Percentiles rank a stretch among this genome's conserved stretches.
Conservation (phyloP, 1,139 yeast genomes). For the Taphrina flavorubra region DNA sequence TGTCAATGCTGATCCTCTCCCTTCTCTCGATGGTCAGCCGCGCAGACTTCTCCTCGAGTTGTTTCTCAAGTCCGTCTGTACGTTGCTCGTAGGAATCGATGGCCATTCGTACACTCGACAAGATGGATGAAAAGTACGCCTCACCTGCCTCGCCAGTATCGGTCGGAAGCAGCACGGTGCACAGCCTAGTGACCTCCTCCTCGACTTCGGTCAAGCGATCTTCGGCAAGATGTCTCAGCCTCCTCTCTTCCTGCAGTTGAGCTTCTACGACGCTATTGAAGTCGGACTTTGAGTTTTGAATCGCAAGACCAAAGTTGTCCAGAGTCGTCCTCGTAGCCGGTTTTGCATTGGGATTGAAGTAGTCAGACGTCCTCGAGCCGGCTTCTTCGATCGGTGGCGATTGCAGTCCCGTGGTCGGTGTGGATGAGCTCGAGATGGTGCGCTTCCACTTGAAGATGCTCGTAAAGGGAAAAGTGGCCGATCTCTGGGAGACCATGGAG, state of each 20-base stretch:
- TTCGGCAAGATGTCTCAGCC: conserved; percentile 33
- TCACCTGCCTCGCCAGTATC: conserved; percentile 39
- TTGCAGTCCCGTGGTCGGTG: conserved; percentile 13
- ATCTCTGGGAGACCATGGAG: conserved; percentile 3
- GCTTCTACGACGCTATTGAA: conserved; percentile 13
- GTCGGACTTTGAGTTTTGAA: conserved; percentile 2
- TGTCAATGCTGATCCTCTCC: conserved; percentile 15
- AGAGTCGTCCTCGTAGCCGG: neutral
- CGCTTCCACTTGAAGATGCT: conserved; percentile 32
- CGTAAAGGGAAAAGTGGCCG: conserved; percentile 16
- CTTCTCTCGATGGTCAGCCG: conserved; percentile 23
- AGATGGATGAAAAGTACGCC: conserved; percentile 27
- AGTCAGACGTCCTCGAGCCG: conserved; percentile 13
- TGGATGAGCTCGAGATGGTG: conserved; percentile 8
- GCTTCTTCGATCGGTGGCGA: conserved; percentile 15
- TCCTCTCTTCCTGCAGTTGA: conserved; percentile 33
- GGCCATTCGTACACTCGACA: conserved; percentile 24
- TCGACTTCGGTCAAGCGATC: conserved; percentile 32
- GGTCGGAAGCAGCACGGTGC: conserved; percentile 29
- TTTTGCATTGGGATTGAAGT: conserved; percentile 6
- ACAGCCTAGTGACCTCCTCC: conserved; percentile 33
- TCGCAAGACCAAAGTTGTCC: conserved; percentile 17
- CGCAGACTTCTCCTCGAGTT: conserved; percentile 20
- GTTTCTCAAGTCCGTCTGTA: conserved; percentile 13
- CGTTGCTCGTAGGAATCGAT: conserved; percentile 30